Base-by-base conservation (phyloP, 352 stramenopile genomes). In the Phytophthora lateralis region DNA sequence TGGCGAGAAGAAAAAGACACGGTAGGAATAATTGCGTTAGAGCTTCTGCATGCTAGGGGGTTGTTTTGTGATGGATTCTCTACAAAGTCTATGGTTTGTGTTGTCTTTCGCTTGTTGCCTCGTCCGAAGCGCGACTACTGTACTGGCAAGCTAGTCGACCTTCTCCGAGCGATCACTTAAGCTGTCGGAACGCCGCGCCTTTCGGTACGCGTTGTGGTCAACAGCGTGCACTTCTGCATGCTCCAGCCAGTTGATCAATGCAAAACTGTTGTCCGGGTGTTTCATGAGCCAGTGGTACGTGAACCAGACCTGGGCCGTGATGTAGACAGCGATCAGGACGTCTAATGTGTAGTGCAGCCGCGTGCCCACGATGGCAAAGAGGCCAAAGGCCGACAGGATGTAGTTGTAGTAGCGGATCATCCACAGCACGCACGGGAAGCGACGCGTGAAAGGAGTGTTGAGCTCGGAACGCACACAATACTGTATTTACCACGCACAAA, bases 331-430 rank as follows among this genome's bases (percentile, higher is more conserved):
- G 60, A 95, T 92, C 21, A 95, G 80, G 34, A 95, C 86, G 55
- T 95, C 86, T 3, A 95, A 73, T 21, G 87, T 94, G 68, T 96
- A 96, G 69, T 96, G 87, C 55, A 96, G 65, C 9, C 87, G 83
- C 39, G 87, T 96, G 49, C 87, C 85, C 17, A 96, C 69, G 54
- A 96, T 96, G 17, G 84, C 82, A 57, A 96, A 96, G n/a, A 87
- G 69, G 12, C 85, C 87, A 39, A 78, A 75, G 9, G 75, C 76
- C 26, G 76, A 75, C 26, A 78, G 75, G 4, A 80, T 73, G 66
- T 92, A 93, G 7, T 90, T 84, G 46, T 75, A 87, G 65, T 93
- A 94, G 21, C 85, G 81, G 37, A 94, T 80, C 70, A 94, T 87
- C 78, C 82, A 91, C 27, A 94, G 58, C 39, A 91, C 75, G 46